Percentiles rank a stretch among this genome's conserved stretches.
phyloP scores from a whole-genome alignment of 2,329 filamentous ascomycete genomes.

The Penicillium sp. region DNA sequence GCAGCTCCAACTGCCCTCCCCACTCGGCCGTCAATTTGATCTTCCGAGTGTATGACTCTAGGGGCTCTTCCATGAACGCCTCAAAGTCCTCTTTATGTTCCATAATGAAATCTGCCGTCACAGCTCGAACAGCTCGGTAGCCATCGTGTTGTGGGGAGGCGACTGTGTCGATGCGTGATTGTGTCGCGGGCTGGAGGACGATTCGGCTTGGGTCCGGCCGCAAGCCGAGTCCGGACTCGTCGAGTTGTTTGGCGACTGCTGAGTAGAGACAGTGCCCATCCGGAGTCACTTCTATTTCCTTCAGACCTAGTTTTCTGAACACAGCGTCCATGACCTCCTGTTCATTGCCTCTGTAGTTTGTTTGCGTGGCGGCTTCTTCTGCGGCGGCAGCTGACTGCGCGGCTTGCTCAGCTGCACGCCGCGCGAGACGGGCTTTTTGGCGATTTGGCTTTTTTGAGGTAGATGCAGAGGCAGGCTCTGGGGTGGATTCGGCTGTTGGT shows the following conservation, averaged over 20 bases:
- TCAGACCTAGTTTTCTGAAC: constrained; percentile 64
- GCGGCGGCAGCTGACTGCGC: constrained; percentile 67
- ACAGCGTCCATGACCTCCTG: constrained; percentile 66
- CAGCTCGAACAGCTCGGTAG: constrained; percentile 68
- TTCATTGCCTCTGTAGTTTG: constrained; percentile 71
- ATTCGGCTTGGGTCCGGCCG: constrained; percentile 40
- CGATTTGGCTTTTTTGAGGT: constrained; percentile 74
- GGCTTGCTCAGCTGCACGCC: constrained; percentile 81
- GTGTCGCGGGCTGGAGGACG: constrained; percentile 31
- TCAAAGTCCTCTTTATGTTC: constrained; percentile 75
- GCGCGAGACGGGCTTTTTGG: constrained; percentile 85
- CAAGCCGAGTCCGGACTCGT: constrained; percentile 45
- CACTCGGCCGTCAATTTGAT: constrained; percentile 89
- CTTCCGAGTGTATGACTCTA: constrained; percentile 70
- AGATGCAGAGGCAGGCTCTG: constrained; percentile 10
- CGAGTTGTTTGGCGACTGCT: constrained; percentile 82
- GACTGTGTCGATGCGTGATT: constrained; percentile 35
- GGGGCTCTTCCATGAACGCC: constrained; percentile 79
- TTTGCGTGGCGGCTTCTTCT: constrained; percentile 71
- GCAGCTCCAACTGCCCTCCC: constrained; percentile 89
- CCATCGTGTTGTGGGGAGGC: constrained; percentile 41
- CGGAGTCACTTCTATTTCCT: constrained; percentile 76
- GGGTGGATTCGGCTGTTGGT: neutral
- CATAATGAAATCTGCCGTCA: constrained; percentile 75
- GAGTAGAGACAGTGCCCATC: constrained; percentile 96